Conservation (phyloP, 2,329 filamentous ascomycete species). For the Cladosporium colombiae region DNA sequence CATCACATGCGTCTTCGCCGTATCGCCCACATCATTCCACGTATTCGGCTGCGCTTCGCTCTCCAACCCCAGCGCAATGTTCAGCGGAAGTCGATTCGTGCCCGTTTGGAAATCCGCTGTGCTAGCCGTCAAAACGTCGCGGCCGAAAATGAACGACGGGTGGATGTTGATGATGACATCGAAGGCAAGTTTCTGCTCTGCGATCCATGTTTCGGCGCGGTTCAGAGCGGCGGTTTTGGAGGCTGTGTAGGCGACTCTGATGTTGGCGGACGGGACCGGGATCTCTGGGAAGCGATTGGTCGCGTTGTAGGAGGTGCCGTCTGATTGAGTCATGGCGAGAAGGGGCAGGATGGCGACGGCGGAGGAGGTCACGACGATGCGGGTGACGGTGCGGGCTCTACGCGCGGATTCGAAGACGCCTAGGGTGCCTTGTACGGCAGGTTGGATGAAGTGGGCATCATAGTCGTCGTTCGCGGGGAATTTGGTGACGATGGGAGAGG, state of each 20-base stretch:
- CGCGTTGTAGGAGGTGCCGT: not conserved
- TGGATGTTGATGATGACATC: slow-evolving; percentile 27
- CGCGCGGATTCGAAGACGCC: slow-evolving; percentile 41
- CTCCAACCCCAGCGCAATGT: slow-evolving; percentile 22
- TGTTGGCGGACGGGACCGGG: not conserved
- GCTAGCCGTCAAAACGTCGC: slow-evolving; percentile 28
- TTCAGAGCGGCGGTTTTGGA: slow-evolving; percentile 25
- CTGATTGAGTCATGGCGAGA: not conserved
- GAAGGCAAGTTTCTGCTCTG: slow-evolving; percentile 25
- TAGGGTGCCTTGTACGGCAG: slow-evolving; percentile 38
- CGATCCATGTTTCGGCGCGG: slow-evolving; percentile 21
- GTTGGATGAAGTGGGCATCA: slow-evolving; percentile 21
- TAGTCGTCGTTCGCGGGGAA: slow-evolving; percentile 10
- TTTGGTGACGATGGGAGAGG: slow-evolving; percentile 29
- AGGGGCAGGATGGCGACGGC: not conserved
- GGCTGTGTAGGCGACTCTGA: slow-evolving; percentile 21
- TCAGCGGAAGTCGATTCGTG: slow-evolving; percentile 26
- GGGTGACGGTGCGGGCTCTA: slow-evolving; percentile 36
- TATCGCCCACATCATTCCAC: slow-evolving; percentile 29
- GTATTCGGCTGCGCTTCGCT: slow-evolving; percentile 8
- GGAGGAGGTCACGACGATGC: slow-evolving; percentile 43
- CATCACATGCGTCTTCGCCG: slow-evolving; percentile 32
- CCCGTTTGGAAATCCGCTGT: slow-evolving; percentile 21
- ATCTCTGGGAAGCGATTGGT: not conserved
- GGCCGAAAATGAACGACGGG: slow-evolving; percentile 28